Base-by-base conservation (phyloP, 139 green algal genomes). In the Asterochloris erici region DNA sequence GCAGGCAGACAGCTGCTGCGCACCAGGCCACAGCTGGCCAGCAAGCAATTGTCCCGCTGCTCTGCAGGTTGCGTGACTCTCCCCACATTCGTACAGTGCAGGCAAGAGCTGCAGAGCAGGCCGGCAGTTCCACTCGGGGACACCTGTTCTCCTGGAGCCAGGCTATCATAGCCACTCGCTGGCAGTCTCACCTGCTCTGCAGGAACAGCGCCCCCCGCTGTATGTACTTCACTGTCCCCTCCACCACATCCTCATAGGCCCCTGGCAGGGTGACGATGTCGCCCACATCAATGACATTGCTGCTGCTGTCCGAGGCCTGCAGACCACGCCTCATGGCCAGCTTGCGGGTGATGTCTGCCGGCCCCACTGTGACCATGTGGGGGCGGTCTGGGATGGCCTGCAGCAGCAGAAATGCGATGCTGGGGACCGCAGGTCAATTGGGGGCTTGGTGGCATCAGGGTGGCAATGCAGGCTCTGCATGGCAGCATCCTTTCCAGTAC, bases 321-420 rank as follows among this genome's bases (percentile, higher is more conserved):
- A 84, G 87, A 27, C 29, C 64, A 16, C 28, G 66, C 60, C 73
- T n/a, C 15, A 28, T 69, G 29, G 66, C 81, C 79, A 98, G 84
- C 88, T 97, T 97, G 74, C 92, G 90, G 85, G 95, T 92, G 81
- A 99, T 94, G 87, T 98, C 94, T 9, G 90, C 76, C 63, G 94
- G 85, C n/a, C 91, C 87, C 69, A 77, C 91, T 0, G 90, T 81
- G 26, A 91, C 88, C 13, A 98, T 73, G 73, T 98, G 93, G 10
- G 91, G 91, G 78, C 90, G 82, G 21, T 95, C 93, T 0, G 91
- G 79, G 6, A 87, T 92, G 70, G 90, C 90, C 63, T 91, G 79
- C 79, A 84, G 86, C 16, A 28, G 74, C 74, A 78, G 63, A 19
- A 47, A 11, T 24, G 70, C 54, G 12, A 24, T 81, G 60, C 14